These are phyloP conservation scores for Globisporangium perplexum DNA, from an alignment of 352 stramenopile species.

Conservation along the genomic window DNA sequence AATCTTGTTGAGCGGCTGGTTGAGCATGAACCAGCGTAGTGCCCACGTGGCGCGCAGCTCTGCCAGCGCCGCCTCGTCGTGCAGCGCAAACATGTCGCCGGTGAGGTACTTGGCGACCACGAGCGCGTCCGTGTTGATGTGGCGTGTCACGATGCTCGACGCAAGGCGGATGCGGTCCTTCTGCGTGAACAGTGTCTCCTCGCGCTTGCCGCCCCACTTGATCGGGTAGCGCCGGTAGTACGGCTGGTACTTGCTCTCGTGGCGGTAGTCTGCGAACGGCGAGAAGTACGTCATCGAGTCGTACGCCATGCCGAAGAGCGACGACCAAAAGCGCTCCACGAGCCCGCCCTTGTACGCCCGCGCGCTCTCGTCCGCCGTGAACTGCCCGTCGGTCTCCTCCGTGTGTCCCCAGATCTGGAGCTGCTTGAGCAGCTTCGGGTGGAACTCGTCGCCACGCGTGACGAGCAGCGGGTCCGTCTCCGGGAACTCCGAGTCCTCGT, in stretches of 20 bases:
- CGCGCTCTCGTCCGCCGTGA: conserved; percentile 40
- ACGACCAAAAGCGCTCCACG: conserved; percentile 44
- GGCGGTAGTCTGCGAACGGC: conserved; percentile 69
- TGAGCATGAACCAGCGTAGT: conserved; percentile 63
- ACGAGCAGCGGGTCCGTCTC: conserved; percentile 78
- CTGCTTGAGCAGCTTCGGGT: conserved; percentile 45
- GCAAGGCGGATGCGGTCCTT: conserved; percentile 78
- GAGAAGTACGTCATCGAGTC: conserved; percentile 80
- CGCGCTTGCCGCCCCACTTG: conserved; percentile 56
- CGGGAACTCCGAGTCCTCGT: conserved; percentile 29
- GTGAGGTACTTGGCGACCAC: conserved; percentile 45
- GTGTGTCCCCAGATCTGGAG: conserved; percentile 68
- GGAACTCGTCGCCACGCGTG: conserved; percentile 50
- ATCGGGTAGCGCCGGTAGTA: conserved; percentile 81
- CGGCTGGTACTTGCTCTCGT: conserved; percentile 63
- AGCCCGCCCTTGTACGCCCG: conserved; percentile 14
- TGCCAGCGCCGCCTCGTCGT: conserved; percentile 62
- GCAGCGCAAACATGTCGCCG: conserved; percentile 83
- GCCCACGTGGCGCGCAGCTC: conserved; percentile 77
- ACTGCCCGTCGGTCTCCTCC: conserved; percentile 64
- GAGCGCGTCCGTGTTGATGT: conserved; percentile 73
- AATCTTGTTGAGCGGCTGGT: conserved; percentile 85
- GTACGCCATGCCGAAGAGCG: conserved; percentile 59
- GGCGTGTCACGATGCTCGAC: conserved; percentile 59
- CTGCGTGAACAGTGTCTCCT: conserved; percentile 75